phyloP scores from a whole-genome alignment of 2,329 filamentous ascomycete genomes.

The Xylaria sp. region DNA sequence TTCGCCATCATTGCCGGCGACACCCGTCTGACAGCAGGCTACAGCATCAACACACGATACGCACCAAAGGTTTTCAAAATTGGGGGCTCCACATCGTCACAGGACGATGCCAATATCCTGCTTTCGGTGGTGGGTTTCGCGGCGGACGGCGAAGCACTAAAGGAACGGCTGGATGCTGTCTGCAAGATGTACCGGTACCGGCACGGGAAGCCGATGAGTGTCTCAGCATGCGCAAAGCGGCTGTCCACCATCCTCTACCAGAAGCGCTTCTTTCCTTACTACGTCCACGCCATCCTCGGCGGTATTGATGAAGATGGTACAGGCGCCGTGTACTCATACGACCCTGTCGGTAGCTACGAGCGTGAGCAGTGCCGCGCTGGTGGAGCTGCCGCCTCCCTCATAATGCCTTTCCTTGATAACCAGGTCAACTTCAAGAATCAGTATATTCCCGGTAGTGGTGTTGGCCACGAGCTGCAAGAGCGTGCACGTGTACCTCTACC shows the following conservation, averaged over 20 bases:
- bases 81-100: constrained; percentile 86
- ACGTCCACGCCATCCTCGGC: constrained; percentile 92
- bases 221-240: constrained; percentile 93
- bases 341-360: constrained; percentile 98
- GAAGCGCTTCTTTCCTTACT: constrained; percentile 99
- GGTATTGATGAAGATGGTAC: constrained; percentile 94
- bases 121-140: constrained; percentile 96
- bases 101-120: constrained; percentile 86
- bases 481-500: constrained; percentile 77
- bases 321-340: constrained; percentile 96
- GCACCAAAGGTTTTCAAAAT: constrained; percentile 97
- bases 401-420: constrained; percentile 99
- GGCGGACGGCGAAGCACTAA: constrained; percentile 91
- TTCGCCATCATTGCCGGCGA: constrained; percentile 98
- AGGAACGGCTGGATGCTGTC: constrained; percentile 91
- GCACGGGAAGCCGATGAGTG: constrained; percentile 94
- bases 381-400: constrained; percentile 90
- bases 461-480: constrained; percentile 82
- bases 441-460: constrained; percentile 87
- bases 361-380: constrained; percentile 94
- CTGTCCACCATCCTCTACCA: constrained; percentile 95
- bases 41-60: constrained; percentile 98
- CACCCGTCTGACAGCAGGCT: constrained; percentile 93
- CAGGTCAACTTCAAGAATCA: constrained; percentile 99
- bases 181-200: constrained; percentile 99